These are phyloP conservation scores for Colletotrichum sp. DNA, from an alignment of 2,329 filamentous ascomycete genomes.

Conservation along the genomic window DNA sequence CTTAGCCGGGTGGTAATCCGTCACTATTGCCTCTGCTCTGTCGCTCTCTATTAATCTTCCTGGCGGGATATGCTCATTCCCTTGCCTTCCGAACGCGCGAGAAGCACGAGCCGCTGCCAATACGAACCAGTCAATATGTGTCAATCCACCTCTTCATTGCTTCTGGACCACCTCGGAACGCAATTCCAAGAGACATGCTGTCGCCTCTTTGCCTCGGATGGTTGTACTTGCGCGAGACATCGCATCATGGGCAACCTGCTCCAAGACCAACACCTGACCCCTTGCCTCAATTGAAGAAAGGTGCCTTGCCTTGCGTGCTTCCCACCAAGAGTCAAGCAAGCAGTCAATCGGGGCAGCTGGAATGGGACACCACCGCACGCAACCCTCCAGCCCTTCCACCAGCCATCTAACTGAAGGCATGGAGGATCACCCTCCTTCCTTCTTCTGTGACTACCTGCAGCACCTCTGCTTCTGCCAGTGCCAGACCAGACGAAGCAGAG, in stretches of 20 bases:
- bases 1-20: neutral
- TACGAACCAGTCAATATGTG: neutral
- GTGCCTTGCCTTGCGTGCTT: neutral
- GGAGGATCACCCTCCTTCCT: neutral
- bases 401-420: neutral
- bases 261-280: neutral
- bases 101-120: slow-evolving; percentile 6
- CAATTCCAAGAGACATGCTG: neutral
- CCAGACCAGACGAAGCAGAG: slow-evolving; percentile 3
- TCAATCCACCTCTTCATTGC: neutral
- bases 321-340: neutral
- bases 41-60: neutral
- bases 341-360: neutral
- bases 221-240: neutral
- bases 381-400: neutral
- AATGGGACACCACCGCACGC: neutral
- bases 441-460: neutral
- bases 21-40: neutral
- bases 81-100: neutral
- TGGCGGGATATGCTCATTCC: neutral
- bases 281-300: neutral
- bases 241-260: neutral
- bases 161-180: neutral
- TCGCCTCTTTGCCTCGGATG: neutral
- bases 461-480: neutral